phyloP scores from a whole-genome alignment of 805 yeast genomes.

The Nakazawaea molendinolei region DNA sequence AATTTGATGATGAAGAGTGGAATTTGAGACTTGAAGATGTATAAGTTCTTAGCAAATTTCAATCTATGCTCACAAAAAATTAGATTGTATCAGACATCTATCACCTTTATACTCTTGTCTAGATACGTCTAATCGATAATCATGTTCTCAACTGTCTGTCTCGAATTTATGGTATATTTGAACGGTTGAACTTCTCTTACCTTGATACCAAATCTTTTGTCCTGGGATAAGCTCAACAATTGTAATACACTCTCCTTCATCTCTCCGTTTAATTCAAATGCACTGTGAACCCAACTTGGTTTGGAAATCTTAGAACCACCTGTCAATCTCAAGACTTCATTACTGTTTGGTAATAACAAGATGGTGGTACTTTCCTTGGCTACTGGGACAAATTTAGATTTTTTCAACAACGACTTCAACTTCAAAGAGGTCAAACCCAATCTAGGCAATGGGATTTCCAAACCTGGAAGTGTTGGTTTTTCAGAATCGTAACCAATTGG shows the following conservation, averaged over 20 bases:
- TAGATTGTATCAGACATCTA: neutral
- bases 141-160: slow-evolving; percentile 9
- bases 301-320: slow-evolving; percentile 67
- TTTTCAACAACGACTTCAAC: slow-evolving; percentile 54
- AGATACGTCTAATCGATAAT: slow-evolving; percentile 14
- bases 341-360: slow-evolving; percentile 37
- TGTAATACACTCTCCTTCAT: slow-evolving; percentile 40
- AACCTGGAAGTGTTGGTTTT: slow-evolving; percentile 61
- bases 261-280: slow-evolving; percentile 51
- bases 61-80: neutral
- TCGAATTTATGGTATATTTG: slow-evolving; percentile 23
- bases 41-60: neutral
- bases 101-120: slow-evolving; percentile 15
- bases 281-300: slow-evolving; percentile 87
- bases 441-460: slow-evolving; percentile 70
- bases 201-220: slow-evolving; percentile 61
- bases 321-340: slow-evolving; percentile 67
- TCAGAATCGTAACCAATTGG: slow-evolving; percentile 58
- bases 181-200: slow-evolving; percentile 59
- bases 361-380: slow-evolving; percentile 81
- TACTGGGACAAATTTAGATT: slow-evolving; percentile 46
- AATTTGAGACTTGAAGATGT: no score
- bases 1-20: no score
- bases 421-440: slow-evolving; percentile 66
- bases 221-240: slow-evolving; percentile 55